phyloP scores from a whole-genome alignment of 1,139 yeast genomes.

The Maudiozyma humilis region DNA sequence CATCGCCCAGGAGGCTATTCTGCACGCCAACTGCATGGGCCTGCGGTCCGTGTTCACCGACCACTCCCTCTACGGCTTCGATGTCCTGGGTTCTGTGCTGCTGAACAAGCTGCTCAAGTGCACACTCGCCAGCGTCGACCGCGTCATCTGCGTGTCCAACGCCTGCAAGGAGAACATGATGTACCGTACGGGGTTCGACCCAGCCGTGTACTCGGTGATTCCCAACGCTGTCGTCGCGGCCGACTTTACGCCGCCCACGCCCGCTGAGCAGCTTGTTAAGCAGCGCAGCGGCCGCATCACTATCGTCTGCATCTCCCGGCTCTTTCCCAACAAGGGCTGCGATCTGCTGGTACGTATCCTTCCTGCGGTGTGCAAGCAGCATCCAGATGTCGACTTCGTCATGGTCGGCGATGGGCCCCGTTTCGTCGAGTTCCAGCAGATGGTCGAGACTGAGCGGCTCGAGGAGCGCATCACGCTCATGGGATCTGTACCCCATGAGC shows the following conservation, averaged over 20 bases:
- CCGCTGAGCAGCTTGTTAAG: conserved; percentile 4
- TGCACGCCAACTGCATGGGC: conserved; percentile 93
- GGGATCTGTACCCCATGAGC: conserved; percentile 87
- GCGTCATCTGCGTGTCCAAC: conserved; percentile 90
- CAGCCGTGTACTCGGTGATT: conserved; percentile 72
- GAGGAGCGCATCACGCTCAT: conserved; percentile 82
- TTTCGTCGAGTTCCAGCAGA: conserved; percentile 86
- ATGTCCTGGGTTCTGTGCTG: conserved; percentile 72
- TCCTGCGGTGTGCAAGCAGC: conserved; percentile 66
- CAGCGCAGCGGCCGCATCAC: conserved; percentile 41
- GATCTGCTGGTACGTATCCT: conserved; percentile 79
- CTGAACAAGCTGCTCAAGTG: conserved; percentile 83
- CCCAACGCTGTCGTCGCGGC: conserved; percentile 91
- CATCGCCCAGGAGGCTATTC: conserved; percentile 79
- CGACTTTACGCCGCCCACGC: conserved; percentile 58
- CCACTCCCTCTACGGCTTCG: conserved; percentile 91
- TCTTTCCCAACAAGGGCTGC: conserved; percentile 95
- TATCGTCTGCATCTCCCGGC: conserved; percentile 81
- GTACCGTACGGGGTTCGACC: conserved; percentile 74
- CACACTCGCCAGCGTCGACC: conserved; percentile 79
- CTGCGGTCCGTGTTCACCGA: conserved; percentile 86
- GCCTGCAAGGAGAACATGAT: conserved; percentile 96
- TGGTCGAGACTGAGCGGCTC: conserved; percentile 77
- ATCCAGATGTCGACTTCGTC: conserved; percentile 62
- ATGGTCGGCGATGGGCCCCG: conserved; percentile 98